phyloP scores from a whole-genome alignment of 2,329 filamentous ascomycete species.

The Penicillium palitans region DNA sequence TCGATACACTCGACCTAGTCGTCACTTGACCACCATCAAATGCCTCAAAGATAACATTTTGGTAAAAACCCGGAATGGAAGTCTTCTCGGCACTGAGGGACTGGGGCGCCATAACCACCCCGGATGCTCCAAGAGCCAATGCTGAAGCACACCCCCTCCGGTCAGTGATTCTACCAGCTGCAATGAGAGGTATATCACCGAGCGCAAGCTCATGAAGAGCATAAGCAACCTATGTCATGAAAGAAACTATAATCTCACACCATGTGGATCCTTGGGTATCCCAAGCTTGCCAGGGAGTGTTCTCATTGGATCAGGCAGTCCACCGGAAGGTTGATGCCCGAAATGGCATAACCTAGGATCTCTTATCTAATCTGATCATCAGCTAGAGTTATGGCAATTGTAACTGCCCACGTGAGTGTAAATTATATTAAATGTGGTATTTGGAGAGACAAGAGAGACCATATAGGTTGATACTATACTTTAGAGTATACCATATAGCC shows the following conservation, averaged over 20 bases:
- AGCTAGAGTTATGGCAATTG: not conserved
- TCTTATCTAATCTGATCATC: constrained; percentile 29
- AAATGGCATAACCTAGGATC: not conserved
- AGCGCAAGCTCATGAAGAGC: constrained; percentile 12
- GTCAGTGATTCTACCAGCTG: constrained; percentile 53
- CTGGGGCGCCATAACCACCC: constrained; percentile 60
- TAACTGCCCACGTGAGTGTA: not conserved
- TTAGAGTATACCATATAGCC: not conserved
- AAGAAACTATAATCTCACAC: constrained; percentile 13
- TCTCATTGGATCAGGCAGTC: not conserved
- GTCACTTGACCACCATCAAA: constrained; percentile 43
- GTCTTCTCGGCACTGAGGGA: constrained; percentile 56
- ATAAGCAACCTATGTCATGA: constrained; percentile 9
- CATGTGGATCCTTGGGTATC: constrained; percentile 12
- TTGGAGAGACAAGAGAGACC: not conserved
- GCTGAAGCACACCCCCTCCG: constrained; percentile 37
- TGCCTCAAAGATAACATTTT: constrained; percentile 48
- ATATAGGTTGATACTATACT: too few species aligned
- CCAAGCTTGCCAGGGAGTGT: not conserved
- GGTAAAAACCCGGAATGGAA: constrained; percentile 50
- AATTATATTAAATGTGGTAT: not conserved
- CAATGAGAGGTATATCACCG: constrained; percentile 44
- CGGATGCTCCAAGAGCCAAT: constrained; percentile 29
- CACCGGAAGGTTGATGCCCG: constrained; percentile 1
- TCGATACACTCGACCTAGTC: constrained; percentile 1